These are phyloP conservation scores for Cenchrus americanus DNA, from an alignment of 176 grass and related monocot genomes.

Conservation along the genomic window DNA sequence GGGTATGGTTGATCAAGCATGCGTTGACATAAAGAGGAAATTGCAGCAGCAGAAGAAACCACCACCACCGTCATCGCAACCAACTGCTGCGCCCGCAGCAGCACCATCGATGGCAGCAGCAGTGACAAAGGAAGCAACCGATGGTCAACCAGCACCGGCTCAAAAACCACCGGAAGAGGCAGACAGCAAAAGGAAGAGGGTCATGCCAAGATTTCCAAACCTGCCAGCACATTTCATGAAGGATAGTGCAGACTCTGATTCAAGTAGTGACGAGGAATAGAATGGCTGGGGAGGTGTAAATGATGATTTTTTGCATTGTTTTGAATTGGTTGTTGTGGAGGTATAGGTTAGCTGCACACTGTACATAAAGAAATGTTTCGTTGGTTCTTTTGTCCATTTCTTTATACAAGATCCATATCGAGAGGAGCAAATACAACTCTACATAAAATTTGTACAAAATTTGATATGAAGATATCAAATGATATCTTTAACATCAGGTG, in stretches of 20 bases:
- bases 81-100: background rate
- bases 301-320: constrained; percentile 67
- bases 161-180: constrained; percentile 49
- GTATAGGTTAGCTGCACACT: constrained; percentile 62
- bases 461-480: constrained; percentile 26
- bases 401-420: constrained; percentile 26
- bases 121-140: constrained; percentile 32
- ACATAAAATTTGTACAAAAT: constrained; percentile 30
- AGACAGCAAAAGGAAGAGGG: constrained; percentile 66
- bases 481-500: constrained; percentile 3
- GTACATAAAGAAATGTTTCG: constrained; percentile 62
- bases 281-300: constrained; percentile 31
- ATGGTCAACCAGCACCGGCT: constrained; percentile 33
- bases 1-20: constrained; percentile 93
- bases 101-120: background rate
- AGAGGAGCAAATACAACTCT: background rate
- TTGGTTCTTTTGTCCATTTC: constrained; percentile 42
- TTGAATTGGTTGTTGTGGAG: constrained; percentile 60
- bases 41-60: constrained; percentile 72
- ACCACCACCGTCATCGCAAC: constrained; percentile 35
- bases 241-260: constrained; percentile 78
- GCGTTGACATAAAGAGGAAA: constrained; percentile 79
- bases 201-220: constrained; percentile 87
- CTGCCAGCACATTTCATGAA: constrained; percentile 87
- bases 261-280: constrained; percentile 89